Conservation (phyloP, 2,329 filamentous ascomycete genomes). For the Cadophora sp. region DNA sequence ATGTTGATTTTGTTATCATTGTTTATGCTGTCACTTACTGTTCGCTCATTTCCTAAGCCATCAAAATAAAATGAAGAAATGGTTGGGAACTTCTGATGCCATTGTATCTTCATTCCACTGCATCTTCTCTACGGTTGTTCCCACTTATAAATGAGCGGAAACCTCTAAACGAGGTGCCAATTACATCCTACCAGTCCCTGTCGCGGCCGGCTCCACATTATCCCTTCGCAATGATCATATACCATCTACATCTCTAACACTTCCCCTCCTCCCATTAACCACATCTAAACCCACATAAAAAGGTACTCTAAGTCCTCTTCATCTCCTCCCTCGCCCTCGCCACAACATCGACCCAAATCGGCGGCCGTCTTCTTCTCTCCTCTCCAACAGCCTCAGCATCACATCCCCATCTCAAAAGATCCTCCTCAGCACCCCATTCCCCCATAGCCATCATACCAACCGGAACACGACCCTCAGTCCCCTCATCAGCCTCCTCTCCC, state of each 20-base stretch:
- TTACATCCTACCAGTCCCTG: not conserved
- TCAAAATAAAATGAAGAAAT: too few relatives aligned
- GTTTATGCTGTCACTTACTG: too few relatives aligned
- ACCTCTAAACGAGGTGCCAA: not conserved
- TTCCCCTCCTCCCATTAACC: not conserved
- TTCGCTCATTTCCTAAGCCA: too few relatives aligned
- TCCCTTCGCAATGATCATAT: not conserved
- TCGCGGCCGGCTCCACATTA: too few relatives aligned
- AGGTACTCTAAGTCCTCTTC: constrained; percentile 12
- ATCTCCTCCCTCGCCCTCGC: constrained; percentile 30
- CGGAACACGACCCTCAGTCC: constrained; percentile 61
- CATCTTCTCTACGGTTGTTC: not conserved
- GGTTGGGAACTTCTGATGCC: too few relatives aligned
- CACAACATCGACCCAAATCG: constrained; percentile 36
- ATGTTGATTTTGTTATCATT: not conserved
- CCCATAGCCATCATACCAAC: constrained; percentile 67
- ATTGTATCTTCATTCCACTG: not conserved
- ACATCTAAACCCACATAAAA: not conserved
- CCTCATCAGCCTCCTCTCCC: constrained; percentile 28
- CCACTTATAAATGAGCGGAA: not conserved
- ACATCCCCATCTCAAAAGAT: constrained; percentile 62
- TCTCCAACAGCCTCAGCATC: constrained; percentile 54
- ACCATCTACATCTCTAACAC: not conserved
- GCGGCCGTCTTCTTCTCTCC: constrained; percentile 26
- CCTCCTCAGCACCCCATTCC: constrained; percentile 71